Base-by-base conservation (phyloP, 2,329 filamentous ascomycete genomes). In the Lachnellula willkommii region DNA sequence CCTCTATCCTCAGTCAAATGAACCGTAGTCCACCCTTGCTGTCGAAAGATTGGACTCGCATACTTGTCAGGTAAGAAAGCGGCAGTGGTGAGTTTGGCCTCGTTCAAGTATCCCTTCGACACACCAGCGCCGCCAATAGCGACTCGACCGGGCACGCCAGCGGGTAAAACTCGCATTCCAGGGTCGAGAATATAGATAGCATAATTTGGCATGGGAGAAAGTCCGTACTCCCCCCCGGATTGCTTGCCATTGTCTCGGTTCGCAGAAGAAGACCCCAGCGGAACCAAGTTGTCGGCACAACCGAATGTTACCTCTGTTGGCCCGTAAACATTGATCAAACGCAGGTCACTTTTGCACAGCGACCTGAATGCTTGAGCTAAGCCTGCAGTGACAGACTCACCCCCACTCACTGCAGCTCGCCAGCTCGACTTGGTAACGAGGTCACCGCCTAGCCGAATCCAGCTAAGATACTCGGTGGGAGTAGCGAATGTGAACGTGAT, bases 61-160 rank as follows among this genome's bases (percentile, higher is more conserved):
- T 43, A 56, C 6, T 26, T 12, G 37, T 60, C 49, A 3, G 32
- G 40, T 4, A 59, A 11, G 42, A 57, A 61, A 14, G 47, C 48
- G 24, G 48, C 36, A 2, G 24, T 40, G 3, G 51, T 59, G 2
- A 61, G 42, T 4, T 65, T 63, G 0, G 60, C 49, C 5, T 63
- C 56, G 15, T 68, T 63, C 0, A 72, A 43, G 52, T 52, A 59
- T 32, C 53, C 56, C 15, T 9, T n/a, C 4, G 37, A 22, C 26
- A 59, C 43, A 28, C 43, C 40, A 5, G 32, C 39, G 9, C 47
- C 74, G 12, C 65, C 72, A 32, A 79, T 67, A 36, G 46, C 66
- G 4, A 79, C 66, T 56, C 78, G 74, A 2, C 77, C 77, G 1
- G 69, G 59, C 1, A 73, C 57, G 0, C 75, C 75, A 7, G 68